Evolutionary conservation across 352 stramenopile species (phyloP).

Genomic region (Phytopythium boreale): DNA sequence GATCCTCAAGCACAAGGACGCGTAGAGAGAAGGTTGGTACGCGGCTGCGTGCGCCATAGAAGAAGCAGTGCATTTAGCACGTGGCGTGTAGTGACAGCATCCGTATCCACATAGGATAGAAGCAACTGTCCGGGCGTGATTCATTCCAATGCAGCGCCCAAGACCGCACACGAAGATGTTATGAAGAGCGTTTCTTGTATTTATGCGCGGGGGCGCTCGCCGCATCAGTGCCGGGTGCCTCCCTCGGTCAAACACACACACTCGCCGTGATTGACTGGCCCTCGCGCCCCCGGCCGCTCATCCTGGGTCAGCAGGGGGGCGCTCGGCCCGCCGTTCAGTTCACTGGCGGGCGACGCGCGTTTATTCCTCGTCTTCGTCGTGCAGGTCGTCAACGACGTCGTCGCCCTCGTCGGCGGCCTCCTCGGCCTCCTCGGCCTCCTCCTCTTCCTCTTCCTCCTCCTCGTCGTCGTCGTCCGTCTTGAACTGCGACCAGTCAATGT

Average conservation of each 20-base stretch:
- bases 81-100: too few species aligned
- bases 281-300: not conserved
- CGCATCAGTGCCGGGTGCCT: not conserved
- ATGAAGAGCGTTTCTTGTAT: constrained; percentile 5
- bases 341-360: not conserved
- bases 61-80: too few species aligned
- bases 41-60: not conserved
- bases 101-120: too few species aligned
- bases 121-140: too few species aligned
- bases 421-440: constrained; percentile 36
- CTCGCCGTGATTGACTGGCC: not conserved
- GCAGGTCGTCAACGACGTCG: constrained; percentile 19
- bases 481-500: constrained; percentile 88
- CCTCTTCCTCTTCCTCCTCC: constrained; percentile 68
- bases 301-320: not conserved
- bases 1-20: constrained; percentile 56
- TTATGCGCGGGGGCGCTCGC: not conserved
- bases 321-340: not conserved
- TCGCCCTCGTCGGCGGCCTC: constrained; percentile 23
- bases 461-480: constrained; percentile 77
- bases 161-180: not conserved
- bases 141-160: not conserved
- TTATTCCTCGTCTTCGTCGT: constrained; percentile 36
- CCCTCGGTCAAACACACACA: not conserved
- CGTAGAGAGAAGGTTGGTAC: too few species aligned